phyloP scores from a whole-genome alignment of 371 early-diverging fungal genomes.

The Syncephalastrum racemosum region DNA sequence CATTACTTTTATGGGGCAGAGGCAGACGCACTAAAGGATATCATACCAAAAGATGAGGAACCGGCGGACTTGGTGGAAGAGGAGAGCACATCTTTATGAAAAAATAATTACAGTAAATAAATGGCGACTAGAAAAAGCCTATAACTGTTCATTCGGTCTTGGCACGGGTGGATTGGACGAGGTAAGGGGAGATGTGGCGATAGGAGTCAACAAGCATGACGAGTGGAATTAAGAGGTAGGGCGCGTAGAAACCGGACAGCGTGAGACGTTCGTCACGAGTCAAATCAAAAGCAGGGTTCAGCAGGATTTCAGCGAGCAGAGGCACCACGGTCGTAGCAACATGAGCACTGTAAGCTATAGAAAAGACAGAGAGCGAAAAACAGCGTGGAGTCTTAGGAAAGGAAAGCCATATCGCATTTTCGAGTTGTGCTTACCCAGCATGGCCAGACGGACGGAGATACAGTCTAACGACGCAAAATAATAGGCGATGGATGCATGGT shows the following conservation, averaged over 20 bases:
- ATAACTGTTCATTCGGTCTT: slow-evolving; percentile 8
- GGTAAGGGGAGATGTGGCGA: slow-evolving; percentile 15
- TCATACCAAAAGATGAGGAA: slow-evolving; percentile 39
- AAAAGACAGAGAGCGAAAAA: neutral
- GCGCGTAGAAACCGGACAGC: slow-evolving; percentile 51
- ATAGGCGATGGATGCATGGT: neutral
- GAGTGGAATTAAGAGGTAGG: slow-evolving; percentile 60
- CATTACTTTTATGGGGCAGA: slow-evolving; percentile 45
- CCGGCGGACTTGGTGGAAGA: slow-evolving; percentile 7
- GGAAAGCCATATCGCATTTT: too few relatives aligned
- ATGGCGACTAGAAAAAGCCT: neutral
- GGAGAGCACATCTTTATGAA: neutral
- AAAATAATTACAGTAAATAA: too few relatives aligned
- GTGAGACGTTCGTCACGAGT: slow-evolving; percentile 30
- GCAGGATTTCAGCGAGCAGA: slow-evolving; percentile 43
- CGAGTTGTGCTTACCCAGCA: slow-evolving; percentile 31
- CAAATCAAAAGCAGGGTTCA: slow-evolving; percentile 36
- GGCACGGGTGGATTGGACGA: neutral
- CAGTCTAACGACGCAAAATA: slow-evolving; percentile 19
- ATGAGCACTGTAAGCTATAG: slow-evolving; percentile 58
- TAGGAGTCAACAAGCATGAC: slow-evolving; percentile 51
- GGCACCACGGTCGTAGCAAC: slow-evolving; percentile 64
- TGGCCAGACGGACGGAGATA: slow-evolving; percentile 37
- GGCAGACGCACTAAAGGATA: slow-evolving; percentile 12
- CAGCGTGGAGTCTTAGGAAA: neutral